A percentile compares a stretch with the other conserved stretches of the same genome.
These are phyloP conservation scores for Nothomitra cinnamomea DNA, from an alignment of 2,329 filamentous ascomycete genomes.

Conservation along the genomic window DNA sequence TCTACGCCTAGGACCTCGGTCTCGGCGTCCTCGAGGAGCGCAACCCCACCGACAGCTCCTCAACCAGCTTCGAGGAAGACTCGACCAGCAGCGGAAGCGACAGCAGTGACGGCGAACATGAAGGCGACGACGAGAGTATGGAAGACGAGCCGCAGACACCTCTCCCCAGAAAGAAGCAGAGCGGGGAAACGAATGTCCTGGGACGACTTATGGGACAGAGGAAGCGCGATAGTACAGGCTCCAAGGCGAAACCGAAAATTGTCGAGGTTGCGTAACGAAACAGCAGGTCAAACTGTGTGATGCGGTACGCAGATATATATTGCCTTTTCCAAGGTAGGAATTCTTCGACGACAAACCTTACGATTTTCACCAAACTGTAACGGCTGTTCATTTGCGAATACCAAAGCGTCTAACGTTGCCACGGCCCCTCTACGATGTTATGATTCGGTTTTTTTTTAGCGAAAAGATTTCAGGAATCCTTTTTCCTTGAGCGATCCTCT, in stretches of 20 bases:
- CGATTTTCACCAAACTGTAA: no score
- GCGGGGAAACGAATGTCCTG: neutral
- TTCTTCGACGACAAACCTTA: neutral
- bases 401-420: no score
- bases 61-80: neutral
- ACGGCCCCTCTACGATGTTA: no score
- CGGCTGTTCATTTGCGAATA: no score
- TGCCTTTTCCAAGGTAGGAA: neutral
- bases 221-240: neutral
- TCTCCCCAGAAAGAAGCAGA: neutral
- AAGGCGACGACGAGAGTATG: neutral
- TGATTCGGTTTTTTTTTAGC: no score
- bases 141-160: neutral
- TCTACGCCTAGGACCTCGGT: constrained; percentile 22
- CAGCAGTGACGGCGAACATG: neutral
- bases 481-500: no score
- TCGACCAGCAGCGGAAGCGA: neutral
- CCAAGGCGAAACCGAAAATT: constrained; percentile 3
- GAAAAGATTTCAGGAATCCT: no score
- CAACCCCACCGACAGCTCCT: constrained; percentile 9
- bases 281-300: neutral
- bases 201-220: constrained; percentile 4
- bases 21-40: constrained; percentile 28
- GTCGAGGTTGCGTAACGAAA: neutral
- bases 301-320: neutral